Evolutionary conservation across 148 eudicot genomes (phyloP), one percentile per base, ranked within the genome.

Genomic region (Chenopodium suecicum): DNA sequence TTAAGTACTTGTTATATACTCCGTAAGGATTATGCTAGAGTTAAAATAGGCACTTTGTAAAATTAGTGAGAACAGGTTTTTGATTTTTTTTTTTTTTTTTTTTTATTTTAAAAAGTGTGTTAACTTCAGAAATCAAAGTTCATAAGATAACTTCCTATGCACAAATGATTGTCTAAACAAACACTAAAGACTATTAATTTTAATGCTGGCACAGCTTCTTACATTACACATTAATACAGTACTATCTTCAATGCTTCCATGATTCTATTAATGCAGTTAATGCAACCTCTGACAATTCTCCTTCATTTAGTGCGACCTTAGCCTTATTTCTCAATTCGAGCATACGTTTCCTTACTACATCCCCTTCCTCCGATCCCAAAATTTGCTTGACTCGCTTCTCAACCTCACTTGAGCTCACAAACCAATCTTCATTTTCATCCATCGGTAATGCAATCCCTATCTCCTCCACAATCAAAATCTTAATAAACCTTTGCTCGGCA

Each of bases 401-500:
- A 71, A 90, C 25, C 83, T 85, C 87, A 3, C 27, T 52, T 3
- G 88, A 84, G 2, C 64, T 64, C 74, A 90, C 90, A 73, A 86
- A 85, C 31, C 88, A 72, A 22, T 73, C 87, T 17, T 79, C 54
- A 0, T 88, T 86, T 82, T 84, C 89, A 1, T 80, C 62, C 83
- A 90, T 58, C 2, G 85, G 83, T 44, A 90, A 23, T 1, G 88
- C 90, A 23, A 85, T 77, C 50, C 81, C 77, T 54, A 90, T 20
- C 62, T 83, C 90, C 75, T 88, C 84, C 27, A 88, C 90, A 69
- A 86, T 41, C 25, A 83, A 66, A 9, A 88, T 83, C 85, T 67
- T 86, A 52, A 86, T 90, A n/a, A 88, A 64, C 64, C 82, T 86
- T 71, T 88, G 92, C 32, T 88, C 90, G 2, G 92, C 89, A 47